These are phyloP conservation scores for Serendipita sp. DNA, from an alignment of 1,284 basidiomycete genomes.

Conservation along the genomic window DNA sequence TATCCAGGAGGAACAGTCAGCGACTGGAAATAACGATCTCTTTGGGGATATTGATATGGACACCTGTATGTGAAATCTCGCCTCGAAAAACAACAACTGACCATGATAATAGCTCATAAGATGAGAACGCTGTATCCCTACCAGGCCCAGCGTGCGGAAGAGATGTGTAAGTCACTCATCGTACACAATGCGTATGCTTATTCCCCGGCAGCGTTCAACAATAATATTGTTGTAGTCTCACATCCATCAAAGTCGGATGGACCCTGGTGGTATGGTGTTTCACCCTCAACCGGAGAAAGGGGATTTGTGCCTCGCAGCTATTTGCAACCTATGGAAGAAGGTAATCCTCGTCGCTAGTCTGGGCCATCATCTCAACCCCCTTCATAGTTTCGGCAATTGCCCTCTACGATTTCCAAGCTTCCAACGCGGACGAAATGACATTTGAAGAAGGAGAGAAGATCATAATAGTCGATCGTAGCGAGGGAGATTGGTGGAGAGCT, in stretches of 20 bases:
- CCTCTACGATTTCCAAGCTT: conserved; percentile 61
- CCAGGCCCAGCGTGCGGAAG: conserved; percentile 71
- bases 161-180: conserved; percentile 47
- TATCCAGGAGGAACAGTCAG: conserved; percentile 29
- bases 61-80: conserved; percentile 28
- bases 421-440: conserved; percentile 63
- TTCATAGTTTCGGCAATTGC: conserved; percentile 53
- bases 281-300: conserved; percentile 48
- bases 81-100: conserved; percentile 8
- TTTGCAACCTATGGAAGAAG: conserved; percentile 51
- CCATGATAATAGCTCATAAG: conserved; percentile 36
- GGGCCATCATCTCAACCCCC: conserved; percentile 14
- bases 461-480: conserved; percentile 63
- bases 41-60: conserved; percentile 69
- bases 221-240: conserved; percentile 67
- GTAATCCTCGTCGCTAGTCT: conserved; percentile 28
- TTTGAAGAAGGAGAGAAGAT: conserved; percentile 69
- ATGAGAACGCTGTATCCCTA: conserved; percentile 75
- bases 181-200: background rate
- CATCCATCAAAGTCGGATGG: conserved; percentile 72
- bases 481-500: conserved; percentile 88
- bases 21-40: conserved; percentile 31
- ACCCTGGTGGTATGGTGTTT: conserved; percentile 92
- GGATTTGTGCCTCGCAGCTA: conserved; percentile 91
- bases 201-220: conserved; percentile 51